Evolutionary conservation across 2,329 filamentous ascomycete species (phyloP), one percentile per base, ranked within the genome.

Genomic region (Exophiala calicioides): DNA sequence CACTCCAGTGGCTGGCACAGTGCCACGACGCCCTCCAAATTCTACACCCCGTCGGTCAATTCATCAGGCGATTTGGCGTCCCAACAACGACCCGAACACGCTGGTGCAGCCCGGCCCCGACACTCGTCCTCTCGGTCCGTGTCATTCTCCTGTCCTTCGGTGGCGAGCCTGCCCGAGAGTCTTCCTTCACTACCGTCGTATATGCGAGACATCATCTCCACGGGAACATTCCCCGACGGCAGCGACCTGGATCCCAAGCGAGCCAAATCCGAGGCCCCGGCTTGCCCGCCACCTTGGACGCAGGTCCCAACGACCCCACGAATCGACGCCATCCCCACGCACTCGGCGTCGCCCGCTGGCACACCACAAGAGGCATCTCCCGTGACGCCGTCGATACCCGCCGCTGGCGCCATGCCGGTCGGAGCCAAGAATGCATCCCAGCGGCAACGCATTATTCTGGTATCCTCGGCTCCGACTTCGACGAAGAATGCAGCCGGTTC

Each of bases 1-100:
- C 40, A 32, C 20, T 55, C 52, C 4, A 49, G 36, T 27, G 34
- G 40, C 13, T 55, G 48, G n/a, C 37, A 44, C 30, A 41, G 32
- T 3, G 40, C 33, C 8, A 43, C 52, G 20, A 32, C 32, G 7
- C 44, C 38, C 9, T 30, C 36, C 37, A 42, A 40, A 6, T 47
- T 53, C 18, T 57, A 50, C 21, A 40, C 43, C 21, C 51, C 29
- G 10, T 57, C 54, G 5, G 36, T 44, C 36, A 55, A 55, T 38
- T 54, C 51, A 7, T 54, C 51, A 13, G 52, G 52, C 10, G 54
- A 57, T 34, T 13, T 55, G 21, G 54, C 45, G 3, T 48, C 51
- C n/a, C 49, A 55, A 29, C 45, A 47, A 33, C 24, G 47, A 27
- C 20, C 40, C 3, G 47, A 44, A 13, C 32, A 15, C 13, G n/a